Conservation (phyloP, 2,329 filamentous ascomycete species). For the Aspergillus novofumigatus region DNA sequence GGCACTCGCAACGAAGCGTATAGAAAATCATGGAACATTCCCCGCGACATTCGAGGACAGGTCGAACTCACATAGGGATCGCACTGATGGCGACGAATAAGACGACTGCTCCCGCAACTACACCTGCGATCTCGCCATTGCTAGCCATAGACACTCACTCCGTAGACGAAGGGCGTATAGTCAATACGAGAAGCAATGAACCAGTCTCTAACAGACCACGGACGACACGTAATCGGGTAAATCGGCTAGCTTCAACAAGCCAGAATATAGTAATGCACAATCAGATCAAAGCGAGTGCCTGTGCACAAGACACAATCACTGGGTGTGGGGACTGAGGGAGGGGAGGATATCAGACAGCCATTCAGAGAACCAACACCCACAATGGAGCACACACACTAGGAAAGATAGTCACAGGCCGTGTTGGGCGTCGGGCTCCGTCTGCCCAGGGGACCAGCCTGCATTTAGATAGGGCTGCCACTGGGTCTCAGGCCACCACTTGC, state of each 20-base stretch:
- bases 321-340: not conserved
- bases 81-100: slow-evolving; percentile 26
- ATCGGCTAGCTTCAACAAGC: slow-evolving; percentile 8
- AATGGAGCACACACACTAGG: not conserved
- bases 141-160: slow-evolving; percentile 15
- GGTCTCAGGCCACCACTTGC: not conserved
- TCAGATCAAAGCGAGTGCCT: not conserved
- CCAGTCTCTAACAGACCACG: not conserved
- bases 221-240: slow-evolving; percentile 10
- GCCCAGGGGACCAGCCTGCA: not conserved
- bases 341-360: no score
- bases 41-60: not conserved
- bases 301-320: not conserved
- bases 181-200: not conserved
- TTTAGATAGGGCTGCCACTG: not conserved
- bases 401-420: not conserved
- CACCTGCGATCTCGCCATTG: slow-evolving; percentile 23
- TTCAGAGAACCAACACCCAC: not conserved
- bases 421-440: not conserved
- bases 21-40: slow-evolving; percentile 16
- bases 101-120: slow-evolving; percentile 27
- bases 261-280: not conserved
- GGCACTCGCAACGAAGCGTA: not conserved
- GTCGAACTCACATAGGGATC: slow-evolving; percentile 26
- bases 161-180: slow-evolving; percentile 7